phyloP scores from a whole-genome alignment of 1,139 yeast genomes.

The Geotrichum histeridarum region DNA sequence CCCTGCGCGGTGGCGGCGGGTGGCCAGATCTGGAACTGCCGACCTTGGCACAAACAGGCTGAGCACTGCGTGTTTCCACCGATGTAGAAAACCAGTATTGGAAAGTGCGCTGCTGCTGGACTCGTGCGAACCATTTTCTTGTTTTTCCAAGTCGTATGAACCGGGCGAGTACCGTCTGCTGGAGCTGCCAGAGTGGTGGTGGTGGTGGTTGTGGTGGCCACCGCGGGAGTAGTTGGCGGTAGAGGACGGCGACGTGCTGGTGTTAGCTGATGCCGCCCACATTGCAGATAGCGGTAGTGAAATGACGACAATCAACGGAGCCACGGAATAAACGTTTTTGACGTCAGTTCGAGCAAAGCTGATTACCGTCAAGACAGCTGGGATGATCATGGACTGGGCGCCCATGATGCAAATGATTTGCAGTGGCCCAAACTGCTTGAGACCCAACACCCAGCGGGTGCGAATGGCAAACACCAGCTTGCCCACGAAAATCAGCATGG shows the following conservation, averaged over 20 bases:
- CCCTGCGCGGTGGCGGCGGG: not conserved
- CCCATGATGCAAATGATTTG: constrained; percentile 77
- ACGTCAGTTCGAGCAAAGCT: constrained; percentile 27
- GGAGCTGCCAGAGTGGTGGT: no score
- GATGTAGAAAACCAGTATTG: no score
- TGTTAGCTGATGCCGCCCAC: constrained; percentile 54
- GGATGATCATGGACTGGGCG: constrained; percentile 75
- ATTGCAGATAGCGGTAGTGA: constrained; percentile 78
- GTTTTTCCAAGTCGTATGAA: no score
- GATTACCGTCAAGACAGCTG: constrained; percentile 49
- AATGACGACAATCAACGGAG: constrained; percentile 49
- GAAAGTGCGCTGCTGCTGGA: no score
- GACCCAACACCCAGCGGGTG: constrained; percentile 68
- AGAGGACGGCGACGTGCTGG: not conserved
- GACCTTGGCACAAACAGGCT: not conserved
- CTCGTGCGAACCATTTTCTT: no score
- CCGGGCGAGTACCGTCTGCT: no score
- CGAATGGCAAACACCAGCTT: constrained; percentile 66
- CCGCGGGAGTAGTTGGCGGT: not conserved
- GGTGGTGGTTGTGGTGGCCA: not conserved
- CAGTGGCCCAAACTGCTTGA: constrained; percentile 73
- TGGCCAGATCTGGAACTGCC: not conserved
- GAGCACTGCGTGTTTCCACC: not conserved
- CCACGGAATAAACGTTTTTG: constrained; percentile 40
- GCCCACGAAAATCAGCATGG: constrained; percentile 52